Conservation (phyloP, 306 rosid genomes). For the Dicorynia guianensis region DNA sequence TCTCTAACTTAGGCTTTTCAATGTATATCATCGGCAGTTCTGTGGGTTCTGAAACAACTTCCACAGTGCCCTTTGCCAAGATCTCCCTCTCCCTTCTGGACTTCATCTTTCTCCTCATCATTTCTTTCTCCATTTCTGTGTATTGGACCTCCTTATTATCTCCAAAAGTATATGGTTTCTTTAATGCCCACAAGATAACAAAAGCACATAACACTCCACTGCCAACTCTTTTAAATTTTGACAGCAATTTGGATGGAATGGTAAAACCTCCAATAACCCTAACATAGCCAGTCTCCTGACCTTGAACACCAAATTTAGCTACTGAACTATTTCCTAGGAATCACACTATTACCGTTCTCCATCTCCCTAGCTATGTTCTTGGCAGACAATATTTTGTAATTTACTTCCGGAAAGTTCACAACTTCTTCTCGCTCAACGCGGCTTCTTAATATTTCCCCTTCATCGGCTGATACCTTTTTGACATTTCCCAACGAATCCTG, state of each 20-base stretch:
- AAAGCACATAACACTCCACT: constrained; percentile 60
- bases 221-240: constrained; percentile 61
- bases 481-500: constrained; percentile 64
- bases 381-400: constrained; percentile 59
- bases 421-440: constrained; percentile 47
- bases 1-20: constrained; percentile 74
- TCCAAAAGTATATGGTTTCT: constrained; percentile 59
- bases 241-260: constrained; percentile 50
- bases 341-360: constrained; percentile 77
- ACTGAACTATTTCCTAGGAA: constrained; percentile 84
- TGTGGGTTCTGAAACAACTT: constrained; percentile 58
- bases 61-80: constrained; percentile 57
- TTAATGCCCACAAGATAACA: constrained; percentile 69
- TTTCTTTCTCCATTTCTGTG: constrained; percentile 70
- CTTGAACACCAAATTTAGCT: constrained; percentile 73
- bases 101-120: constrained; percentile 89
- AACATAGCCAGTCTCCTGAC: constrained; percentile 58
- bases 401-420: constrained; percentile 56
- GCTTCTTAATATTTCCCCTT: constrained; percentile 67
- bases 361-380: constrained; percentile 71
- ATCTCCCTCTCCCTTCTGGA: constrained; percentile 76
- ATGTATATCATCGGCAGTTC: constrained; percentile 41
- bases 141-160: constrained; percentile 53
- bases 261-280: constrained; percentile 54
- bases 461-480: constrained; percentile 65